Conservation (phyloP, 805 yeast genomes). For the Clavispora phyllophila region DNA sequence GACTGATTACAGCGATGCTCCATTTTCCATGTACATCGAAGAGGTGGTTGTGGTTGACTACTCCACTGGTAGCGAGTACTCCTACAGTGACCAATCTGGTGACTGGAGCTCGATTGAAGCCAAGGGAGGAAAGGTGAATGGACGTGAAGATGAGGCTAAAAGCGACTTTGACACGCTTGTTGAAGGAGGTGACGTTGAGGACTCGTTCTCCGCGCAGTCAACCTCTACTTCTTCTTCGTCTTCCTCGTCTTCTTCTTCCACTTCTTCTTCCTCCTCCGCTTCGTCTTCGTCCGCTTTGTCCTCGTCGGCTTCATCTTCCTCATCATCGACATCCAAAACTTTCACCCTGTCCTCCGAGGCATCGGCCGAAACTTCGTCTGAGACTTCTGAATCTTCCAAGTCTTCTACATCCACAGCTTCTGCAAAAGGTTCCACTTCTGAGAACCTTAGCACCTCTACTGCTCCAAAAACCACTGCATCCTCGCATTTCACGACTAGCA, state of each 20-base stretch:
- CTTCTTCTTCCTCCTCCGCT: not conserved
- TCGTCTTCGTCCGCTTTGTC: constrained; percentile 1
- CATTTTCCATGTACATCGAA: constrained; percentile 19
- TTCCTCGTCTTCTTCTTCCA: constrained; percentile 1
- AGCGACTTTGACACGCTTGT: constrained; percentile 4
- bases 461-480: not conserved
- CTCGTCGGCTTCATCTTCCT: not conserved
- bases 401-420: not conserved
- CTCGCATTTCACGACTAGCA: not conserved
- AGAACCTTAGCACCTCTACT: not conserved
- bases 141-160: constrained; percentile 11
- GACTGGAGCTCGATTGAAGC: constrained; percentile 35
- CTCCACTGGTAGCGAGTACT: constrained; percentile 42
- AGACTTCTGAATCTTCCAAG: not conserved
- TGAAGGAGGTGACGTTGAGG: constrained; percentile 1
- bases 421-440: not conserved
- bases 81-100: constrained; percentile 38
- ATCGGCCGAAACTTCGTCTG: not conserved
- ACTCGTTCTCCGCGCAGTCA: not conserved
- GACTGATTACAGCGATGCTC: constrained; percentile 19
- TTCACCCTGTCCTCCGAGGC: not conserved
- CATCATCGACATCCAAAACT: not conserved
- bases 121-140: constrained; percentile 27
- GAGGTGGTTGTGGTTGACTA: constrained; percentile 32
- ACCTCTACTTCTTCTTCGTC: constrained; percentile 1